Conservation (phyloP, 306 rosid genomes). For the Casuarina equisetifolia region DNA sequence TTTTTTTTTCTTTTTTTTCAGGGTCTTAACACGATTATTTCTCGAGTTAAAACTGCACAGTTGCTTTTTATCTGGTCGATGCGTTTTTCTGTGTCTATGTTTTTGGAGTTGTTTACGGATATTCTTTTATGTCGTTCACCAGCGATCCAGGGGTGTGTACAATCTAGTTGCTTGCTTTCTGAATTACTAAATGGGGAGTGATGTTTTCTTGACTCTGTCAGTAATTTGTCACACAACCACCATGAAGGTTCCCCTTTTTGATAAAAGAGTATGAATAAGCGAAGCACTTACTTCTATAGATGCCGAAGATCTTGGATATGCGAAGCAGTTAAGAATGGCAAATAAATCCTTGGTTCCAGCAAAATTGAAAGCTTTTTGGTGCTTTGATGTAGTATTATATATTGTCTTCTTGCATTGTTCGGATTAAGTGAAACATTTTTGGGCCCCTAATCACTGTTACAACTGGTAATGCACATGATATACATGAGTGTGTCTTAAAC, state of each 20-base stretch:
- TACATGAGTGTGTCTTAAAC: background rate
- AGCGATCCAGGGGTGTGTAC: background rate
- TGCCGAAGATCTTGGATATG: background rate
- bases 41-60: background rate
- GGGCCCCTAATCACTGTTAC: background rate
- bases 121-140: background rate
- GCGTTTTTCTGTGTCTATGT: background rate
- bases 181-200: background rate
- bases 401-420: background rate
- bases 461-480: background rate
- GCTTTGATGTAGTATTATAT: background rate
- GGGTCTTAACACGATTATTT: background rate
- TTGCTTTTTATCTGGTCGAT: background rate
- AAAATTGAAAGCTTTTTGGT: background rate
- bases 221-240: background rate
- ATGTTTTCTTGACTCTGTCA: background rate
- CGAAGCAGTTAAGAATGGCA: background rate
- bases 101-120: background rate
- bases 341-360: background rate
- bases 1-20: background rate
- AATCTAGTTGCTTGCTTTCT: background rate
- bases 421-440: background rate
- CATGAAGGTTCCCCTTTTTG: background rate
- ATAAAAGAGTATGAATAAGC: background rate
- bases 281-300: background rate